Evolutionary conservation across 163 green algal genomes (phyloP).

Genomic region (Trebouxiophyceae sp.): DNA sequence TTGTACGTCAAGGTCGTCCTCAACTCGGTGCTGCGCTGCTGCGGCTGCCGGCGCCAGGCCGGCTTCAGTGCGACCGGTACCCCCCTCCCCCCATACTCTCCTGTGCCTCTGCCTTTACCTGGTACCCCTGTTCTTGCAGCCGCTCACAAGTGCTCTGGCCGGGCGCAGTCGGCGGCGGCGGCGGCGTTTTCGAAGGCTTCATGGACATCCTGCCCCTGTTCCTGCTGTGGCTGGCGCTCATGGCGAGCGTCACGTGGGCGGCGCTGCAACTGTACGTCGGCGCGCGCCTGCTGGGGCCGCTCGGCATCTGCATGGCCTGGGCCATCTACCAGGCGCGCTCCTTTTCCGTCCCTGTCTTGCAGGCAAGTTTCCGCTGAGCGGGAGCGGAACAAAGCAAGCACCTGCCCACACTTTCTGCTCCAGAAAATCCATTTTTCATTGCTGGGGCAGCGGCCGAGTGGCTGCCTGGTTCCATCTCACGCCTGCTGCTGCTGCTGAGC

Average conservation of each 20-base stretch:
- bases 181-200: background rate
- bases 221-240: background rate
- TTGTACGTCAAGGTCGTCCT: slow-evolving; percentile 10
- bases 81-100: background rate
- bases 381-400: no score
- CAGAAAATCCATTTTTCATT: no score
- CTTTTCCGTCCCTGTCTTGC: no score
- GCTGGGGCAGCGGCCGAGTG: no score
- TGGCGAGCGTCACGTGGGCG: background rate
- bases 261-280: slow-evolving; percentile 1
- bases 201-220: background rate
- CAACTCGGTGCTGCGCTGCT: slow-evolving; percentile 1
- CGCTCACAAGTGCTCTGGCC: no score
- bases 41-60: slow-evolving; percentile 6
- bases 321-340: slow-evolving; percentile 11
- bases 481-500: no score
- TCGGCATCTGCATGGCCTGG: slow-evolving; percentile 18
- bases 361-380: no score
- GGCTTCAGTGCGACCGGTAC: background rate
- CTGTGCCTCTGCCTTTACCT: background rate
- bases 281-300: slow-evolving; percentile 8
- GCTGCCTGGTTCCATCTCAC: no score
- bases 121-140: no score
- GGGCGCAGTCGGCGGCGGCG: background rate
- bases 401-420: no score